A percentile compares a stretch with the other conserved stretches of the same genome.
phyloP scores from a whole-genome alignment of 306 rosid species.

The Vigna trinervia region DNA sequence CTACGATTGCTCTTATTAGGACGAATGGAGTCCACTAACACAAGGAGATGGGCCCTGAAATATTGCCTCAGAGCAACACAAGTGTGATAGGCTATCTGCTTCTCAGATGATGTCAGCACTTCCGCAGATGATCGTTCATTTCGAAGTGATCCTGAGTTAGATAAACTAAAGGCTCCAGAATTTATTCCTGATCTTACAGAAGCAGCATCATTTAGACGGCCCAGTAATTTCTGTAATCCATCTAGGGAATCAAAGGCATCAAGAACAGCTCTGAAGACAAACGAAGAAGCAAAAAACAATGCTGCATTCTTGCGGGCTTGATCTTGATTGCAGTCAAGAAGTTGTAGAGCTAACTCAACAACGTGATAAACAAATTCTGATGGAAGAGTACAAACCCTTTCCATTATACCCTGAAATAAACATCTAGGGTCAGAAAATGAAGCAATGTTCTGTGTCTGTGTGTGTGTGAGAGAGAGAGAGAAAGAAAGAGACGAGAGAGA shows the following conservation, averaged over 20 bases:
- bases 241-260: conserved; percentile 96
- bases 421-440: conserved; percentile 30
- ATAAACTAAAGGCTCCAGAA: conserved; percentile 74
- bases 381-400: conserved; percentile 97
- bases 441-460: not conserved
- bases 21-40: conserved; percentile 89
- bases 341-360: conserved; percentile 91
- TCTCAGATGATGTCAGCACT: conserved; percentile 91
- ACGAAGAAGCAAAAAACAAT: conserved; percentile 86
- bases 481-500: not conserved
- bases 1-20: conserved; percentile 89
- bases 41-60: conserved; percentile 92
- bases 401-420: conserved; percentile 86
- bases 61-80: conserved; percentile 94
- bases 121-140: conserved; percentile 88
- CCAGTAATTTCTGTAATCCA: conserved; percentile 83
- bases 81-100: conserved; percentile 95
- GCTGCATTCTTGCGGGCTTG: conserved; percentile 96
- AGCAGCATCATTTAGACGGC: conserved; percentile 87
- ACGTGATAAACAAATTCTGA: conserved; percentile 75
- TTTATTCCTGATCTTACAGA: conserved; percentile 90
- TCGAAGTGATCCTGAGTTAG: conserved; percentile 74
- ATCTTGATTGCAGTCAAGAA: conserved; percentile 88
- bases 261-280: conserved; percentile 96
- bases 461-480: not conserved